Evolutionary conservation across 148 eudicot genomes (phyloP).

Genomic region (Fagopyrum homotropicum): DNA sequence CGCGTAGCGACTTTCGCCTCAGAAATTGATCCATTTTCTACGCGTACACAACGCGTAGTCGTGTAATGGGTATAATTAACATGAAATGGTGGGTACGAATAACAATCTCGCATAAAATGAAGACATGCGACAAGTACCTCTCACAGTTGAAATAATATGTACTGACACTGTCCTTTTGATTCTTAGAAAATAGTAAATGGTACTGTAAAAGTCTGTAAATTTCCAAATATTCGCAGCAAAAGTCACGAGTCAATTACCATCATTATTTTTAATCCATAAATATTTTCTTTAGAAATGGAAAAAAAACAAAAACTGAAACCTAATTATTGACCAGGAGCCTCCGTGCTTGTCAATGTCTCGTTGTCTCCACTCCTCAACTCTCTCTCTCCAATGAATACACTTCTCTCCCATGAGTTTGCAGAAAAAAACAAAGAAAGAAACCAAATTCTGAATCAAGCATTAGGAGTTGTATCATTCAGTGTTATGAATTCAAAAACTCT

Average conservation of each 20-base stretch:
- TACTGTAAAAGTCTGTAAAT: conserved; percentile 1
- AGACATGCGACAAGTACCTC: too few species aligned
- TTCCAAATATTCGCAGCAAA: conserved; percentile 11
- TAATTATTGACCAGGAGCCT: conserved; percentile 18
- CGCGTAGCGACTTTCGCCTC: too few species aligned
- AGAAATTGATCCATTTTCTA: too few species aligned
- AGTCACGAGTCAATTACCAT: neutral
- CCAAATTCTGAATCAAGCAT: neutral
- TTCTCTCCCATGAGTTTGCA: conserved; percentile 6
- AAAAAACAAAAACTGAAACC: neutral
- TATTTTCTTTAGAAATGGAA: neutral
- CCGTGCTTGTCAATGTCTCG: conserved; percentile 11
- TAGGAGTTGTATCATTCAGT: neutral
- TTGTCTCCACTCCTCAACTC: conserved; percentile 1
- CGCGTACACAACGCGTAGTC: too few species aligned
- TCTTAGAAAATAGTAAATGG: neutral
- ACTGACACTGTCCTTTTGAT: neutral
- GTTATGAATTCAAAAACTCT: neutral
- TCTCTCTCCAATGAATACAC: neutral
- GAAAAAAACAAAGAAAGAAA: neutral
- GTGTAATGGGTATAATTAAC: too few species aligned
- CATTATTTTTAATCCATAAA: neutral
- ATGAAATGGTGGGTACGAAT: too few species aligned
- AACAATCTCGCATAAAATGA: too few species aligned
- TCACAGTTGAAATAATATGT: too few species aligned